Conservation (phyloP, 1,284 basidiomycete genomes). For the Ustilago tritici region DNA sequence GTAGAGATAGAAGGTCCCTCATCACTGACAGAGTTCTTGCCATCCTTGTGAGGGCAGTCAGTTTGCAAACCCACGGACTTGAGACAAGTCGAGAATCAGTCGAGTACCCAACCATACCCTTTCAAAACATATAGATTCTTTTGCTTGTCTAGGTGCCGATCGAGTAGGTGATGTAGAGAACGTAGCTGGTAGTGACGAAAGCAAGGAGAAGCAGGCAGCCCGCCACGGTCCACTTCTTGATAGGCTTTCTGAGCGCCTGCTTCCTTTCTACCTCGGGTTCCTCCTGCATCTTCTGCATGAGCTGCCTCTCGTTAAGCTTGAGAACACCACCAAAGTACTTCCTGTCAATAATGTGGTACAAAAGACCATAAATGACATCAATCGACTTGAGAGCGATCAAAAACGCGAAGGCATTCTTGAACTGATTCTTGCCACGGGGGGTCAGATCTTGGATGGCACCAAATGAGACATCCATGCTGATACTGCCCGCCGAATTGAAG, state of each 20-base stretch:
- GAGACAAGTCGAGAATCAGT: neutral
- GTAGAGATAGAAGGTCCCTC: neutral
- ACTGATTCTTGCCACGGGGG: constrained; percentile 57
- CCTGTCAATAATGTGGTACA: constrained; percentile 67
- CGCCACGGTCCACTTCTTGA: constrained; percentile 32
- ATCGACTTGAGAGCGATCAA: constrained; percentile 71
- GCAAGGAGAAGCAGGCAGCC: constrained; percentile 37
- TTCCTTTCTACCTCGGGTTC: constrained; percentile 48
- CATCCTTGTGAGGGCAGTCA: neutral
- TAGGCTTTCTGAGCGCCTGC: constrained; percentile 38
- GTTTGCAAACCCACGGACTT: neutral
- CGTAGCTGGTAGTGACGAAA: constrained; percentile 48
- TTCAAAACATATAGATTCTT: neutral
- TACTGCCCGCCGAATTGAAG: constrained; percentile 65
- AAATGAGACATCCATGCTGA: constrained; percentile 70
- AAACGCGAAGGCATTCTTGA: constrained; percentile 70
- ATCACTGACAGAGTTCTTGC: neutral
- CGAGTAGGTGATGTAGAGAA: constrained; percentile 55
- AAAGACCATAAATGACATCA: constrained; percentile 69
- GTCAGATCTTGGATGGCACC: constrained; percentile 71
- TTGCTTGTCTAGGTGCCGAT: constrained; percentile 23
- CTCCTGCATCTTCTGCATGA: constrained; percentile 42
- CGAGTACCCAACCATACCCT: neutral
- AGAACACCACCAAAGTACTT: constrained; percentile 69
- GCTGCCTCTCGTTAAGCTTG: constrained; percentile 62